Evolutionary conservation across 179 eudicot genomes (phyloP).

Genomic region (Beta macrorhiza): DNA sequence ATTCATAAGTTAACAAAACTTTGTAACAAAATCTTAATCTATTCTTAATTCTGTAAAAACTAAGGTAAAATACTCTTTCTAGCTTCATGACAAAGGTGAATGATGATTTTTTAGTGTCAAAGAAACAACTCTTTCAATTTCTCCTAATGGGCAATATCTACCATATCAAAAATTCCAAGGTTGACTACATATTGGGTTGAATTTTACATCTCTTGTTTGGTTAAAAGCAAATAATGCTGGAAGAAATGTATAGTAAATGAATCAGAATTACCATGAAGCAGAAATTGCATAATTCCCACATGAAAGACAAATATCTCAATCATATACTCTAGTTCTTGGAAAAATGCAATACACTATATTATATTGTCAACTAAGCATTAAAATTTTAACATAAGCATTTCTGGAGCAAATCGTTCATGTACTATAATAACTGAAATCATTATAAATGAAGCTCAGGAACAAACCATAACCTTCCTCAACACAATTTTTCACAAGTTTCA

Average conservation of each 20-base stretch:
- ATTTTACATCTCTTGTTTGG: background rate
- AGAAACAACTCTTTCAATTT: background rate
- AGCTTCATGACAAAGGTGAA: background rate
- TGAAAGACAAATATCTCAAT: background rate
- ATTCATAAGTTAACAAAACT: background rate
- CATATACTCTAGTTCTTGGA: background rate
- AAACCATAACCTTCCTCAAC: background rate
- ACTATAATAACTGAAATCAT: background rate
- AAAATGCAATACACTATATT: background rate
- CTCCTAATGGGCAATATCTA: background rate
- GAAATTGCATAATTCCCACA: background rate
- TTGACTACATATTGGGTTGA: background rate
- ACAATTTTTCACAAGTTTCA: constrained; percentile 8
- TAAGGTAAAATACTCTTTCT: background rate
- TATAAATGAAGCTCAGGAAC: background rate
- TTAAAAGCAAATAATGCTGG: background rate
- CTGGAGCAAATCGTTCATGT: background rate
- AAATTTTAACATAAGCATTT: background rate
- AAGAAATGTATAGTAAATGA: background rate
- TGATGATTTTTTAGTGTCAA: background rate
- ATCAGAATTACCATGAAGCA: constrained; percentile 1
- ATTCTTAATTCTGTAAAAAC: background rate
- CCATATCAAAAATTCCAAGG: background rate
- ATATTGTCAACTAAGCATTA: background rate
- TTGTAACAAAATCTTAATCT: background rate